Percentiles rank a stretch among this genome's conserved stretches.
Evolutionary conservation across 202 grass and related monocot species (phyloP).

Genomic region (Zizania palustris): DNA sequence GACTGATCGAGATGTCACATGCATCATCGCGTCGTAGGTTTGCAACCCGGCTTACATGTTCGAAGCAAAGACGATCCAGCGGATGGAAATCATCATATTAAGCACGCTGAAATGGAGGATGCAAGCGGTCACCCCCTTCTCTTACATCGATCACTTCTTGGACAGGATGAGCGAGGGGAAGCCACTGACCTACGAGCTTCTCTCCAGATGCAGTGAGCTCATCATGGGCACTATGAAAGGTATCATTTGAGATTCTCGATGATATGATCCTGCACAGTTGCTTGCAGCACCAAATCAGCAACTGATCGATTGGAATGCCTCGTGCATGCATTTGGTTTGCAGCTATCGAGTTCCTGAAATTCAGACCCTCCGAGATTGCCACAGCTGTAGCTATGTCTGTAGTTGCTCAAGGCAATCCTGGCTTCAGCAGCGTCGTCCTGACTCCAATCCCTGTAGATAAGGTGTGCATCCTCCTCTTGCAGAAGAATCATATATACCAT

Average conservation of each 20-base stretch:
- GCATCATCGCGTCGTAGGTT: conserved; percentile 28
- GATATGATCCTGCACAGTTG: not conserved
- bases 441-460: conserved; percentile 50
- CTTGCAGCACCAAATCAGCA: not conserved
- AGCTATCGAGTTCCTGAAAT: conserved; percentile 56
- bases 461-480: conserved; percentile 26
- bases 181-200: conserved; percentile 4
- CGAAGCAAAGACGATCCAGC: conserved; percentile 22
- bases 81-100: conserved; percentile 51
- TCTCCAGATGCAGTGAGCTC: conserved; percentile 49
- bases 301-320: not conserved
- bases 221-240: conserved; percentile 57
- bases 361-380: conserved; percentile 69
- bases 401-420: conserved; percentile 27
- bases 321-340: conserved; percentile 31
- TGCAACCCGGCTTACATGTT: conserved; percentile 36
- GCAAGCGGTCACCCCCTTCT: conserved; percentile 52
- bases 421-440: conserved; percentile 18
- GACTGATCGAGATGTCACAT: not conserved
- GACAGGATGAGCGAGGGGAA: conserved; percentile 52
- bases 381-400: conserved; percentile 51
- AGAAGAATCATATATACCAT: not conserved
- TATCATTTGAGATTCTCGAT: conserved; percentile 19
- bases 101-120: conserved; percentile 51
- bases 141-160: conserved; percentile 48